Evolutionary conservation across 1,139 yeast species (phyloP).

Genomic region (Scheffersomyces stambukii): DNA sequence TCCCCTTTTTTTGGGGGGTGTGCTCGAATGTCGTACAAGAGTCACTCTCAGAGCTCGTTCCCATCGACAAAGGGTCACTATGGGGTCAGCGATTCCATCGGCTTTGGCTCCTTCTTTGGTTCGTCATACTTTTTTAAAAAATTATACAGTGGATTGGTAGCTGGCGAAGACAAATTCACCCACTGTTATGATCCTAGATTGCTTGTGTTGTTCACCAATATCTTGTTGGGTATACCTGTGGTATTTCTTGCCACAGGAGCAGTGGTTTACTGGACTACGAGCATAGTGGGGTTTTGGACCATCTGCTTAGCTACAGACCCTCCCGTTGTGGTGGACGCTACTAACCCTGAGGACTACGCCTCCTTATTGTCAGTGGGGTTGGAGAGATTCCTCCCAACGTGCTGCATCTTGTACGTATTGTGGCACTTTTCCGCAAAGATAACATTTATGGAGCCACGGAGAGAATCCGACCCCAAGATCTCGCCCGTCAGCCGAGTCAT

Average conservation of each 20-base stretch:
- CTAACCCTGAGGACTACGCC: conserved; percentile 50
- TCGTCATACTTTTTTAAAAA: conserved; percentile 59
- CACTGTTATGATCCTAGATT: conserved; percentile 70
- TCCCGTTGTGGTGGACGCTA: conserved; percentile 57
- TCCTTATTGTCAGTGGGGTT: conserved; percentile 66
- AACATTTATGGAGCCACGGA: conserved; percentile 21
- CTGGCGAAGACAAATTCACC: conserved; percentile 20
- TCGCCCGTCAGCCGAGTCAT: conserved; percentile 51
- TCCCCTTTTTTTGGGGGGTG: conserved; percentile 81
- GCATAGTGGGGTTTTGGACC: conserved; percentile 82
- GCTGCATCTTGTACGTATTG: conserved; percentile 68
- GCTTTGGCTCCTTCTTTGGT: conserved; percentile 71
- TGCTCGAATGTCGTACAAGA: conserved; percentile 54
- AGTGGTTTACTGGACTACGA: conserved; percentile 58
- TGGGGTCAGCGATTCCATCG: conserved; percentile 54
- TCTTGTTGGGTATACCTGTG: conserved; percentile 57
- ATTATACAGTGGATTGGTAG: conserved; percentile 9
- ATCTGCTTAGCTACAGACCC: conserved; percentile 80
- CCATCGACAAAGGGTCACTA: conserved; percentile 42
- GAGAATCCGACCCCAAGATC: conserved; percentile 20
- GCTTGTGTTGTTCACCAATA: conserved; percentile 51
- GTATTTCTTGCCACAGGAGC: conserved; percentile 53
- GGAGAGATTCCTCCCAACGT: conserved; percentile 70
- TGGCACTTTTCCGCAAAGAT: conserved; percentile 54
- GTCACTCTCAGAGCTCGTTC: conserved; percentile 51